phyloP scores from a whole-genome alignment of 352 stramenopile species.

The Pseudoperonospora humuli region DNA sequence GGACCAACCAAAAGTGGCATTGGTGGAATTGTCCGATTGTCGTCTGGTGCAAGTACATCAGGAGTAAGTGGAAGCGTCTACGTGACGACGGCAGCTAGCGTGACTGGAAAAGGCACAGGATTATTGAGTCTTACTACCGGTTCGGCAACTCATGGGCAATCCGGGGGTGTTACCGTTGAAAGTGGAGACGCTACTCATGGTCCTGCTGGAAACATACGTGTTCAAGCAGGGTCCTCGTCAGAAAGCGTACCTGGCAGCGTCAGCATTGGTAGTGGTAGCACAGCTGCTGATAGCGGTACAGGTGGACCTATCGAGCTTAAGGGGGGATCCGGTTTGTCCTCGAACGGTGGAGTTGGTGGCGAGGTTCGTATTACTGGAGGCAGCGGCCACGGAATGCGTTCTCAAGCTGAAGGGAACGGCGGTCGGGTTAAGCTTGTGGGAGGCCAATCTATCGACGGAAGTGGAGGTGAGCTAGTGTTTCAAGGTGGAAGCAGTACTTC shows the following conservation, averaged over 20 bases:
- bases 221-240: constrained; percentile 27
- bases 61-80: constrained; percentile 25
- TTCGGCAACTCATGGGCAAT: constrained; percentile 13
- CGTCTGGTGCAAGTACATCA: constrained; percentile 26
- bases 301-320: constrained; percentile 30
- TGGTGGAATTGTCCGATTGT: constrained; percentile 29
- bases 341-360: constrained; percentile 42
- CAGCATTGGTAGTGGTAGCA: constrained; percentile 29
- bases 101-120: constrained; percentile 18
- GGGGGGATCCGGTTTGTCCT: constrained; percentile 36
- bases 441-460: constrained; percentile 33
- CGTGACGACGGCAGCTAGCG: constrained; percentile 14
- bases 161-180: constrained; percentile 20
- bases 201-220: constrained; percentile 20
- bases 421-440: constrained; percentile 26
- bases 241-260: constrained; percentile 24
- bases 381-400: constrained; percentile 26
- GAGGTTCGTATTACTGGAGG: constrained; percentile 34
- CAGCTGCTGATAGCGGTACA: constrained; percentile 17
- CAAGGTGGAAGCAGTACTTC: constrained; percentile 31
- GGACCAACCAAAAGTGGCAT: constrained; percentile 34
- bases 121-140: constrained; percentile 25
- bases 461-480: constrained; percentile 28
- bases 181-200: constrained; percentile 19
- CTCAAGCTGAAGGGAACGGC: constrained; percentile 27